Base-by-base conservation (phyloP, 345 rosid genomes). In the Arabis alpina region DNA sequence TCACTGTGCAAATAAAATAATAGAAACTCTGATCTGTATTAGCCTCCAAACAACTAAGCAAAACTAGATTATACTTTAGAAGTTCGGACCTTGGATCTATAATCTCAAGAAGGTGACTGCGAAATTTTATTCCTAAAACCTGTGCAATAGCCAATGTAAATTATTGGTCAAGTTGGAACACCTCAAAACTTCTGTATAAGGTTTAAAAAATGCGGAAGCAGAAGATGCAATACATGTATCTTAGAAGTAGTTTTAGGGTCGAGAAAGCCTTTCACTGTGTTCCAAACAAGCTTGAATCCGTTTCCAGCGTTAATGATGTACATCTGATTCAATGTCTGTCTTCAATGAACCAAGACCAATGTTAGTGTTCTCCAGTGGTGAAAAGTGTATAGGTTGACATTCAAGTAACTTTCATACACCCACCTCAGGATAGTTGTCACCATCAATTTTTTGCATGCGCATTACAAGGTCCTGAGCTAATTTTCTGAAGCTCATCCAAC, bases 391-490 rank as follows among this genome's bases (percentile, higher is more conserved):
- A 68, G 3, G 15, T 6, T 66, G 48, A 53, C 23, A 66, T 37
- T 71, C 41, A 71, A 69, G 42, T 45, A 73, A 43, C 61, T 66
- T 73, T 58, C 61, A 74, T 4, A 61, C 66, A 69, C 79, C 71
- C 74, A 91, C 99, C 99, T 93, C 99, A 16, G 99, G 99, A 61
- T 93, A 93, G 88, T 93, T 93, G 72, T 93, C 99, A 23, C 97
- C 96, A 60, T 93, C 99, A 64, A 91, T 91, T 79, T 93, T 91
- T 82, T 93, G 99, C 79, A 93, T 86, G 47, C 85, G 93, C 90
- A 91, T 87, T 14, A 93, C 88, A 73, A 91, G 86, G 64, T 91
- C 99, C 74, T 87, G 92, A 36, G 99, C 97, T 79, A 84, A 57
- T 85, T 88, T 93, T 78, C 96, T 88, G 52, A 91, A 91, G 81